Evolutionary conservation across 768 basidiomycete genomes (phyloP).

Genomic region (Auricularia auricula-judae): DNA sequence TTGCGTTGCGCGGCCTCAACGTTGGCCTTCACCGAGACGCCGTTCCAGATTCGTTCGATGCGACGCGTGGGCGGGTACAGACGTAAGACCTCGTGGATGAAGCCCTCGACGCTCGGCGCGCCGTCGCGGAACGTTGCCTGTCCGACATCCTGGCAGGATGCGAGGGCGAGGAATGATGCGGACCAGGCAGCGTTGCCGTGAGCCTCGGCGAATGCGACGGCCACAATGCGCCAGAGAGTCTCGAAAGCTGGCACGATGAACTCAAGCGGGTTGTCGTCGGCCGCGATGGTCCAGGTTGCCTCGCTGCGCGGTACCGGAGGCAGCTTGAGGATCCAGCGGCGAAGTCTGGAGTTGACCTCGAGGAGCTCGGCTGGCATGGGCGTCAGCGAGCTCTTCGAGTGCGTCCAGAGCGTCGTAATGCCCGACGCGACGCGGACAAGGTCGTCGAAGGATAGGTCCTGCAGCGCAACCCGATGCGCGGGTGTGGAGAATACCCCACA

Average conservation of each 20-base stretch:
- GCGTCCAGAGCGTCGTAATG: constrained; percentile 38
- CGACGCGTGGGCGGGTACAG: constrained; percentile 41
- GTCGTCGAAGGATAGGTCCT: constrained; percentile 18
- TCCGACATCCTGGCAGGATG: constrained; percentile 22
- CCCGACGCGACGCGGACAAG: constrained; percentile 25
- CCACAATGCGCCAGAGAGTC: constrained; percentile 44
- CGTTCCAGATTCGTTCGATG: constrained; percentile 24
- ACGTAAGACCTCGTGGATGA: constrained; percentile 36
- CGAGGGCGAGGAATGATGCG: constrained; percentile 19
- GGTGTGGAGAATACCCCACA: not conserved
- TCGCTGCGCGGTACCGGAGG: constrained; percentile 8
- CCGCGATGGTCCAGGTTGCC: not conserved
- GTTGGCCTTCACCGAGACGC: constrained; percentile 15
- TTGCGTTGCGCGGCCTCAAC: constrained; percentile 25
- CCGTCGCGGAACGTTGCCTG: constrained; percentile 18
- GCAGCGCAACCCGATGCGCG: not conserved
- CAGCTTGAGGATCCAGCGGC: constrained; percentile 25
- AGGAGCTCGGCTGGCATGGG: constrained; percentile 24
- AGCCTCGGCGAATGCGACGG: constrained; percentile 31
- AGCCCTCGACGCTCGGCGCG: constrained; percentile 22
- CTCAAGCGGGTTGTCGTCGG: constrained; percentile 29
- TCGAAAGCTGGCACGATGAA: constrained; percentile 51
- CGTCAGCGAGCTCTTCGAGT: constrained; percentile 25
- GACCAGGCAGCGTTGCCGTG: constrained; percentile 22
- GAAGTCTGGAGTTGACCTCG: constrained; percentile 26